Evolutionary conservation across 2,329 filamentous ascomycete species (phyloP), one percentile per base, ranked within the genome.

Genomic region (Aspergillus fumigatiaffinis): DNA sequence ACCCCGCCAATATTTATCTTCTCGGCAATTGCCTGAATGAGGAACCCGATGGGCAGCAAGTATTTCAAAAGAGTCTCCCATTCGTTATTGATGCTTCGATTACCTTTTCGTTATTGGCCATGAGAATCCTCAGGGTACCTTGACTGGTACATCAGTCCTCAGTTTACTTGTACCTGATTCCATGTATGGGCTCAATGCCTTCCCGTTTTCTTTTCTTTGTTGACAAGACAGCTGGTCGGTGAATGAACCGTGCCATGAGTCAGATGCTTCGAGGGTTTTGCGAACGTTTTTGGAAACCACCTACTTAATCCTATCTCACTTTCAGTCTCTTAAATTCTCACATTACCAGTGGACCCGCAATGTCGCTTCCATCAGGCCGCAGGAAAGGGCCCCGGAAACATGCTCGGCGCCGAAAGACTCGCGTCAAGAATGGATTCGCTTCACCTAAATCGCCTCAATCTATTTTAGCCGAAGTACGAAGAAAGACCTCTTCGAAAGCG

Each of bases 401-500:
- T 5, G 26, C 35, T 2, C 53, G 56, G 48, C 57, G 53, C 42
- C 59, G 49, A 41, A 61, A 59, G 28, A 55, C 50, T 25, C 47
- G 56, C 14, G 38, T 59, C 12, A 60, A 50, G 25, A 59, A 55
- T 20, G 44, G 52, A 38, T 55, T 52, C 6, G 35, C 21, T 14
- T 47, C 51, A 4, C 57, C 62, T 9, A 55, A 50, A 35, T 64
- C 63, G 5, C 59, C 62, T 25, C 58, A 47, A 32, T 59, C 62
- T 6, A 57, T 56, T 21, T 29, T 63, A 29, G 47, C 51, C n/a
- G 55, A 60, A 35, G 38, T 59, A 29, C 63, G 61, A 41, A 56
- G 47, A 38, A 60, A 57, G 20, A 56, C 50, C 20, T 23, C 50
- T 17, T 52, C 50, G 46, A 57, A 59, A 53, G 51, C 50, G 48